Base-by-base conservation (phyloP, 1,139 yeast genomes). In the Hemisphaericaspora subhashii region DNA sequence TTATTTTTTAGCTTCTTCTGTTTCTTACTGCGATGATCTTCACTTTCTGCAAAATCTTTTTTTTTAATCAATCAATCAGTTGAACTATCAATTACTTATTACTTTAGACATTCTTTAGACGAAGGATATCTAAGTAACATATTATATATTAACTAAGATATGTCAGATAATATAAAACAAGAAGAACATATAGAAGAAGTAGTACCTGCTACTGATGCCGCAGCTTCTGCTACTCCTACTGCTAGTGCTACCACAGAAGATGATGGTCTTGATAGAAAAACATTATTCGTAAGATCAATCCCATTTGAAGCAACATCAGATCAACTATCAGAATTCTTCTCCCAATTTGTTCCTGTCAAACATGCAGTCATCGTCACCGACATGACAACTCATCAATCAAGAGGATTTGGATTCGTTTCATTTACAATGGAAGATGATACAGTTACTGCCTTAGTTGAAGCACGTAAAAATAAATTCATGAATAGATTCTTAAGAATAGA, bases 371-470 rank as follows among this genome's bases (percentile, higher is more conserved):
- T 92, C 36, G 98, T 94, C 17, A 85, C 74, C 34, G 96, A 92
- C n/a, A n/a, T 58, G 69, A 74, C 11, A 80, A 84, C 35, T n/a
- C 78, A 85, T 35, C 68, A 78, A 35, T 86, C 96, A 4, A 77
- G 94, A 61, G 98, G 98, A 1, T 94, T 89, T 62, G 99, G 98
- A 6, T 94, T 94, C 62, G 98, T 89, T 13, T 84, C 95, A 34
- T 92, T 94, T 60, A 80, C 87, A 2, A 68, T 78, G 43, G 90
- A 87, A 46, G 96, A 87, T 36, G 98, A 94, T 58, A 86, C 97
- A 0, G 61, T 77, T 33, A 69, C 77, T 29, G 98, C 98, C 0
- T 68, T 89, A 46, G 79, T 72, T 10, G 79, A 81, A 47, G 68
- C 90, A n/a, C 74, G 79, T 54, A 83, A 76, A 55, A 56, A 70